These are phyloP conservation scores for Trametes meyenii DNA, from an alignment of 768 basidiomycete genomes.

Conservation along the genomic window DNA sequence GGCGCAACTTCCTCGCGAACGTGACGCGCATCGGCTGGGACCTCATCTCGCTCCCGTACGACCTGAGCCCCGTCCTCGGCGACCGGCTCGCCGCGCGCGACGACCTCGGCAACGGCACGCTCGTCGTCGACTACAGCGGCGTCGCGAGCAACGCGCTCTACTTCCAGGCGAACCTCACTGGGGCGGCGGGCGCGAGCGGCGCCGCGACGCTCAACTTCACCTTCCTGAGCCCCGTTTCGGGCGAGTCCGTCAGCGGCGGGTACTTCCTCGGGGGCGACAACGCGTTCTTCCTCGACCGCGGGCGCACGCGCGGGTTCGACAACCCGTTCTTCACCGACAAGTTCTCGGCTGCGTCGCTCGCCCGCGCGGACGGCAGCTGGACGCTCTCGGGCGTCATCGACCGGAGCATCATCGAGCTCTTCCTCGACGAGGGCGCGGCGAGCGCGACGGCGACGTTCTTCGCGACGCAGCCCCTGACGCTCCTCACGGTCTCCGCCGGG, in stretches of 20 bases:
- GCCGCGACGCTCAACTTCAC: slow-evolving; percentile 16
- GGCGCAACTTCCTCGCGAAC: slow-evolving; percentile 14
- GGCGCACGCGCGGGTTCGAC: slow-evolving; percentile 7
- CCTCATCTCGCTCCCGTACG: slow-evolving; percentile 15
- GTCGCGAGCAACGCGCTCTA: slow-evolving; percentile 16
- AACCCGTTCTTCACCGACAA: slow-evolving; percentile 15
- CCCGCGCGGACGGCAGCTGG: slow-evolving; percentile 17
- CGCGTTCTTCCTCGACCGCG: slow-evolving; percentile 17
- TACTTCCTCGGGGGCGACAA: slow-evolving; percentile 16
- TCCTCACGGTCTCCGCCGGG: not conserved
- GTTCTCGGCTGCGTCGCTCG: slow-evolving; percentile 6
- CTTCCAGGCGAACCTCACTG: slow-evolving; percentile 13
- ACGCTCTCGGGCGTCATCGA: slow-evolving; percentile 17
- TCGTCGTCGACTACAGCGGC: slow-evolving; percentile 6
- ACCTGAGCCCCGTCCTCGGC: slow-evolving; percentile 14
- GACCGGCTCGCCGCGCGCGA: not conserved
- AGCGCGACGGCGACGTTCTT: slow-evolving; percentile 19
- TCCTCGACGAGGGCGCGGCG: slow-evolving; percentile 11
- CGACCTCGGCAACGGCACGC: slow-evolving; percentile 7
- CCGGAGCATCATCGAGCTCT: slow-evolving; percentile 18
- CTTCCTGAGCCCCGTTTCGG: slow-evolving; percentile 6
- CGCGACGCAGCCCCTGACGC: slow-evolving; percentile 16
- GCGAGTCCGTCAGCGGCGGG: slow-evolving; percentile 14
- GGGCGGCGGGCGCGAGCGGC: not conserved
- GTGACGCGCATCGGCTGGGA: slow-evolving; percentile 6